These are phyloP conservation scores for Sporobolus alterniflorus DNA, from an alignment of 202 grass and related monocot species.

Conservation along the genomic window DNA sequence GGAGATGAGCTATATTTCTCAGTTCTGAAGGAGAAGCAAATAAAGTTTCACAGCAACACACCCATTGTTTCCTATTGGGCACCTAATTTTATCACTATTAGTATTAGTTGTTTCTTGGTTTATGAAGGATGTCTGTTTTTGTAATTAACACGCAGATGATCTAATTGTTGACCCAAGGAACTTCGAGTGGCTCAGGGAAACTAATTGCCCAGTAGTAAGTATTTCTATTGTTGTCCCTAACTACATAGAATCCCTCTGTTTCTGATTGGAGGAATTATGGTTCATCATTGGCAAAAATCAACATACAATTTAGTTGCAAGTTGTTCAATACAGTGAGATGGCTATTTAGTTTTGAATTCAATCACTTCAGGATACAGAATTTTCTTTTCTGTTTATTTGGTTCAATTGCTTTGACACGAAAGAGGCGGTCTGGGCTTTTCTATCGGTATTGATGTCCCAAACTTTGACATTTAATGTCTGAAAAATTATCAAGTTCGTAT, in stretches of 20 bases:
- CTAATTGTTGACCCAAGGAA: conserved; percentile 98
- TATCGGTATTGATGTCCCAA: background rate
- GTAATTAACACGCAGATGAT: conserved; percentile 68
- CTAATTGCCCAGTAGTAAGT: conserved; percentile 96
- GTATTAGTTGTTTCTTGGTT: conserved; percentile 9
- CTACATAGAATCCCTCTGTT: conserved; percentile 24
- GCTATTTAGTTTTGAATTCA: background rate
- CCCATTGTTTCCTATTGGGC: background rate
- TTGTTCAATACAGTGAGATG: background rate
- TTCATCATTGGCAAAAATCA: background rate
- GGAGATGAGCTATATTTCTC: background rate
- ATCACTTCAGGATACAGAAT: background rate
- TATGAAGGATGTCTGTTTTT: conserved; percentile 17
- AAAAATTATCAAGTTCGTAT: too few relatives aligned
- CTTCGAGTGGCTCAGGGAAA: conserved; percentile 94
- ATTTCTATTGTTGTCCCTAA: conserved; percentile 20
- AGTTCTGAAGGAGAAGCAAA: conserved; percentile 5
- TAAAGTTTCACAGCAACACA: background rate
- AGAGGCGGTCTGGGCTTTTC: background rate
- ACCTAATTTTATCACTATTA: conserved; percentile 17
- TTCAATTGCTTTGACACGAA: background rate
- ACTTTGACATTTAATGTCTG: background rate
- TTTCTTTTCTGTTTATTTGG: background rate
- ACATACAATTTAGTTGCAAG: background rate
- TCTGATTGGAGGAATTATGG: background rate